A percentile compares a stretch with the other conserved stretches of the same genome.
phyloP scores from a whole-genome alignment of 2,329 filamentous ascomycete species.

The Alternaria hordeiaustralica region DNA sequence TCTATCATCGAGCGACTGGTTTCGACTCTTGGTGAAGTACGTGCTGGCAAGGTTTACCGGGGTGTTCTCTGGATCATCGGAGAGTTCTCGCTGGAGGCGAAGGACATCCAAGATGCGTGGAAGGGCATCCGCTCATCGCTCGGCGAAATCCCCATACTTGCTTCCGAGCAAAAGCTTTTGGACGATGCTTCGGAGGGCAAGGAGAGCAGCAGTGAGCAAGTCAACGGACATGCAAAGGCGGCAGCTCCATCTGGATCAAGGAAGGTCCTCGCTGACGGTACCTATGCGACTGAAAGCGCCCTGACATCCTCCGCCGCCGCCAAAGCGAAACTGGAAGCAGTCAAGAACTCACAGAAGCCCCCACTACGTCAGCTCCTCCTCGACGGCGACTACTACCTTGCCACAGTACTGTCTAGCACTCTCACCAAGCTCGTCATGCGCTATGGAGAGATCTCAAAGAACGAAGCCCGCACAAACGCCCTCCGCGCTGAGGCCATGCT shows the following conservation, averaged over 20 bases:
- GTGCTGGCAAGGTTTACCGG: slow-evolving; percentile 95
- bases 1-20: slow-evolving; percentile 90
- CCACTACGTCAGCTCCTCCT: slow-evolving; percentile 89
- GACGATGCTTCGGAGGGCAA: slow-evolving; percentile 74
- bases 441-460: slow-evolving; percentile 89
- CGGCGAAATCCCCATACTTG: slow-evolving; percentile 95
- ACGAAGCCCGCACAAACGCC: slow-evolving; percentile 87
- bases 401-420: slow-evolving; percentile 92
- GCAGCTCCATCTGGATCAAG: slow-evolving; percentile 81
- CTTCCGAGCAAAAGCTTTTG: slow-evolving; percentile 89
- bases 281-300: slow-evolving; percentile 95
- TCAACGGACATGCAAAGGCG: slow-evolving; percentile 80
- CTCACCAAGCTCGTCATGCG: slow-evolving; percentile 98
- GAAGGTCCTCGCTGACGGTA: slow-evolving; percentile 93
- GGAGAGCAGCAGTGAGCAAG: slow-evolving; percentile 68
- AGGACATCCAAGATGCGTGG: slow-evolving; percentile 95
- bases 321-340: slow-evolving; percentile 90
- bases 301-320: slow-evolving; percentile 90
- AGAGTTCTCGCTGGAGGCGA: slow-evolving; percentile 93
- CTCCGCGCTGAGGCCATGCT: slow-evolving; percentile 97
- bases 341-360: slow-evolving; percentile 96
- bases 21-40: slow-evolving; percentile 87
- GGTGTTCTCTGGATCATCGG: slow-evolving; percentile 97
- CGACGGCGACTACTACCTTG: slow-evolving; percentile 95
- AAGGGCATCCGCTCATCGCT: slow-evolving; percentile 92